Percentiles rank a stretch among this genome's conserved stretches.
These are phyloP conservation scores for Conticribra weissflogii DNA, from an alignment of 108 stramenopile genomes.

Conservation along the genomic window DNA sequence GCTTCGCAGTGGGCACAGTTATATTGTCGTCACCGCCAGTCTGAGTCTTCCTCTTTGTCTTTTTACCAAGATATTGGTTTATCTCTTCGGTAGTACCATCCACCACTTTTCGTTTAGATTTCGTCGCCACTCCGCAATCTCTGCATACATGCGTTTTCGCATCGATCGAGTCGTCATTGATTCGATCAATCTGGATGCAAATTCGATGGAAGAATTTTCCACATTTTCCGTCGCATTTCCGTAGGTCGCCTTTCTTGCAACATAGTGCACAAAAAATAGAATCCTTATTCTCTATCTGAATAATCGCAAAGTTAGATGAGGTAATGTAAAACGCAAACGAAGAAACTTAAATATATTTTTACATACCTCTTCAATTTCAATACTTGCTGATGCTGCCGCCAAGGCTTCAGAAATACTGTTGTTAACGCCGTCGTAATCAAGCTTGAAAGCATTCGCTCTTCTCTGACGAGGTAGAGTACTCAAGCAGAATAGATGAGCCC, in stretches of 20 bases:
- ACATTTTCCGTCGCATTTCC: conserved; percentile 30
- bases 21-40: conserved; percentile 14
- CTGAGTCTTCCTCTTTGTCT: conserved; percentile 11
- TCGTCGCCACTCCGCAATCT: conserved; percentile 1
- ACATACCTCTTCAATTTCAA: no score
- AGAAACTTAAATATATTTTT: no score
- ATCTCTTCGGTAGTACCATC: conserved; percentile 6
- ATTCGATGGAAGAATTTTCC: conserved; percentile 39
- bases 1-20: conserved; percentile 17
- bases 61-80: conserved; percentile 33
- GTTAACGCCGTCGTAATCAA: no score
- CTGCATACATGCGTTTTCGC: conserved; percentile 11
- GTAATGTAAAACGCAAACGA: no score
- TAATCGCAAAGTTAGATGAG: no score
- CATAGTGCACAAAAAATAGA: no score
- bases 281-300: no score
- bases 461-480: conserved; percentile 15
- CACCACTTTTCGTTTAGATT: conserved; percentile 3
- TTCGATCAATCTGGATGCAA: conserved; percentile 38
- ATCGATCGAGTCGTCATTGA: conserved; percentile 1
- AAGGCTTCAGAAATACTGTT: no score
- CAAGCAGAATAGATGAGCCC: conserved; percentile 42
- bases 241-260: conserved; percentile 12
- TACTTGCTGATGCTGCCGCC: no score
- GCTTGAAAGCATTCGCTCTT: neutral